phyloP scores from a whole-genome alignment of 805 yeast genomes.

The Ascoidea tarda region DNA sequence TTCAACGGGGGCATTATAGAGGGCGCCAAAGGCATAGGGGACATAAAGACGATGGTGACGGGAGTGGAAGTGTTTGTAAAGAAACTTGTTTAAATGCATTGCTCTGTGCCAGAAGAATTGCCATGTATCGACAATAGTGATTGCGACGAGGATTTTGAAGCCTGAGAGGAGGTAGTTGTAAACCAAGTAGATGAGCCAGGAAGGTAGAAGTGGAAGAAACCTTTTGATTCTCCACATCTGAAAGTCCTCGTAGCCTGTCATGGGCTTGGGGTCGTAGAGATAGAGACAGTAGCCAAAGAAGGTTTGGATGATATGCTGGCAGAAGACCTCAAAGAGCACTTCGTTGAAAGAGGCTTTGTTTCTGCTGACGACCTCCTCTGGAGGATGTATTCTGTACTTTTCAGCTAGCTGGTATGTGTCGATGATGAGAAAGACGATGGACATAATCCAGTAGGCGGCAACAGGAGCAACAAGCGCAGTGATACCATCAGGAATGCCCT shows the following conservation, averaged over 20 bases:
- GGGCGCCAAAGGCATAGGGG: conserved; percentile 94
- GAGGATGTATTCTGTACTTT: conserved; percentile 79
- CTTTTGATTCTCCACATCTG: conserved; percentile 31
- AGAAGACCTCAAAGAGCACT: conserved; percentile 67
- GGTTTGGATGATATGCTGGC: conserved; percentile 80
- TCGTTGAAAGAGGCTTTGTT: conserved; percentile 60
- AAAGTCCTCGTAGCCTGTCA: conserved; percentile 35
- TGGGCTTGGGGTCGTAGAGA: conserved; percentile 42
- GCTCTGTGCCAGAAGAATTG: conserved; percentile 80
- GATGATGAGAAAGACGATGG: conserved; percentile 57
- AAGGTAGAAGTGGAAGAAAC: conserved; percentile 29
- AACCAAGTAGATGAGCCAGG: conserved; percentile 28
- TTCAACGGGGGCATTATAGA: conserved; percentile 88
- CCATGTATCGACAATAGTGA: conserved; percentile 82
- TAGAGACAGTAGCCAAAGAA: conserved; percentile 42
- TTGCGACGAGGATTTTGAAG: conserved; percentile 44
- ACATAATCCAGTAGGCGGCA: conserved; percentile 70
- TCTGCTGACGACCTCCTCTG: conserved; percentile 64
- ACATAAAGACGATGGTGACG: conserved; percentile 90
- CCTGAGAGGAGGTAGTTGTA: conserved; percentile 55
- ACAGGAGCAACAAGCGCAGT: conserved; percentile 67
- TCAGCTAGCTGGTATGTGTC: conserved; percentile 71
- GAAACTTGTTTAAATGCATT: conserved; percentile 71
- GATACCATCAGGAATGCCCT: conserved; percentile 57
- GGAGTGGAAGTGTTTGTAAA: conserved; percentile 79